Base-by-base conservation (phyloP, 768 basidiomycete species). In the Dacryopinax spathularia region DNA sequence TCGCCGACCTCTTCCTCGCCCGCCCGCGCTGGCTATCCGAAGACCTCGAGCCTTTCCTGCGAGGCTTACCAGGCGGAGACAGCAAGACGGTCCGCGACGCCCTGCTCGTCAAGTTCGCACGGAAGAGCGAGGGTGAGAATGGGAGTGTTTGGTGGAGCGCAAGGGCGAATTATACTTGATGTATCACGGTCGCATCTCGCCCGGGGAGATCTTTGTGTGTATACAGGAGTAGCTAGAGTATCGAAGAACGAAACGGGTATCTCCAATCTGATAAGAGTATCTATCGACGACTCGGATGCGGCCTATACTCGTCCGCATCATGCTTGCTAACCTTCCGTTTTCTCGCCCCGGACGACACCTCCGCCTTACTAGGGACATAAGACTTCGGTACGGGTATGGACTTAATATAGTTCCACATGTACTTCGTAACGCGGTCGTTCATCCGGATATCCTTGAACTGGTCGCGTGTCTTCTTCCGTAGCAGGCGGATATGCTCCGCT, bases 1-100 rank as follows among this genome's bases (percentile, higher is more conserved):
- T 98, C 75, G 73, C 81, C 13, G 91, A 95, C 66, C 81, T 98
- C 16, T 99, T 99, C 78, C 77, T 90, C 36, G 87, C 86, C 9
- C 83, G 86, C 4, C 66, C 81, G 22, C 81, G 82, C 44, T 93
- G 91, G 91, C 84, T 80, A 69, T 81, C 79, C 5, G 84, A 87
- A 13, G 91, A 94, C 18, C 88, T 97, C 65, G 74, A 76, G 29
- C 89, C 88, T 2, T 98, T 94, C 75, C 75, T 98, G 13, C 74
- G 78, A 5, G 91, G 91, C 66, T 84, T 96, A 63, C 86, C 86
- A 0, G 78, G 92, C n/a, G 85, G 90, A 18, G 48, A 56, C 25
- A 29, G 29, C 70, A 75, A 77, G 7, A 95, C 96, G 73, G 91
- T 91, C 70, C 79, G 89, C 37, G 94, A 98, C 71, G 91, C 86